Evolutionary conservation across 1,284 basidiomycete genomes (phyloP).

Genomic region (Boletellus dicymbophilus): DNA sequence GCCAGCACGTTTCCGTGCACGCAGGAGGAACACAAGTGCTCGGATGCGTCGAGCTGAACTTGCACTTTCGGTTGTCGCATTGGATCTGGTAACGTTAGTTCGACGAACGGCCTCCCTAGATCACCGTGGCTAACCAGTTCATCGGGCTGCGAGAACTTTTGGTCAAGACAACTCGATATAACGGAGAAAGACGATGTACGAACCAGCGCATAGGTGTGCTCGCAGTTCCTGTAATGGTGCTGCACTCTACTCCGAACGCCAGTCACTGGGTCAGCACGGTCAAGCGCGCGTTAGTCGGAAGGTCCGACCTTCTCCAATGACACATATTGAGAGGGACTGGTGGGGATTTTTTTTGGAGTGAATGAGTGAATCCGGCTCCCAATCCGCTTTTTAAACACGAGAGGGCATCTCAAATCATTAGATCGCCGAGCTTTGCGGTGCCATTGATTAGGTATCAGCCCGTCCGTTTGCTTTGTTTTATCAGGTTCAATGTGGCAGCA

Average conservation of each 20-base stretch:
- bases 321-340: conserved; percentile 24
- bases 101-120: conserved; percentile 15
- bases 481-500: conserved; percentile 22
- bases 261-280: conserved; percentile 7
- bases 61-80: conserved; percentile 67
- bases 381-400: conserved; percentile 29
- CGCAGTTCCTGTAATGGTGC: conserved; percentile 44
- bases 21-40: conserved; percentile 53
- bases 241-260: conserved; percentile 30
- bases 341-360: conserved; percentile 7
- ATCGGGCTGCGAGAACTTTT: conserved; percentile 46
- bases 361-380: background rate
- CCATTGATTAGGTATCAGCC: conserved; percentile 28
- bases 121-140: conserved; percentile 45
- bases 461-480: conserved; percentile 16
- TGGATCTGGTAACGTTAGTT: conserved; percentile 44
- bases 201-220: conserved; percentile 59
- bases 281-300: background rate
- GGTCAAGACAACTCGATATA: conserved; percentile 19
- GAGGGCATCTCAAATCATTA: conserved; percentile 22
- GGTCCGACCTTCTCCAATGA: conserved; percentile 33
- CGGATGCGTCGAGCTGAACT: conserved; percentile 68
- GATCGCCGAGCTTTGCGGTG: conserved; percentile 26
- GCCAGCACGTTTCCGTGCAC: conserved; percentile 71
- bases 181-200: conserved; percentile 21